A percentile compares a stretch with the other conserved stretches of the same genome.
These are phyloP conservation scores for Pachyrhizus erosus DNA, from an alignment of 306 rosid species.

Conservation along the genomic window DNA sequence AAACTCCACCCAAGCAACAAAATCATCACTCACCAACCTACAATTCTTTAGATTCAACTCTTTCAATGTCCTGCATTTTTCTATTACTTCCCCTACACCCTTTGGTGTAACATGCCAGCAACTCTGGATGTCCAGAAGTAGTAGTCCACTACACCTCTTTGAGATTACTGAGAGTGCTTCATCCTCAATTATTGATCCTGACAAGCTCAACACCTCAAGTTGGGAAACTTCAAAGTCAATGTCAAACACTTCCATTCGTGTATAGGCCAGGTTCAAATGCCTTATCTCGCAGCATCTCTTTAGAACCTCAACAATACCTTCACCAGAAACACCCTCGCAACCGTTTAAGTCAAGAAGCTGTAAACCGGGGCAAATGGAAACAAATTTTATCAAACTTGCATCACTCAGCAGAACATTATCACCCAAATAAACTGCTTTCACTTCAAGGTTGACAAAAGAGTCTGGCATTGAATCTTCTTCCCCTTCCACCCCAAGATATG, in stretches of 20 bases:
- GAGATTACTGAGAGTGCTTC: slow-evolving; percentile 60
- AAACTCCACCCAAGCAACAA: slow-evolving; percentile 55
- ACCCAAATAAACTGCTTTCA: slow-evolving; percentile 58
- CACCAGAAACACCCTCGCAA: slow-evolving; percentile 54
- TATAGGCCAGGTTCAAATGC: slow-evolving; percentile 50
- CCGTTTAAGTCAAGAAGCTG: slow-evolving; percentile 60
- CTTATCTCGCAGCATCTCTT: slow-evolving; percentile 60
- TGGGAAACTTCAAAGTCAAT: slow-evolving; percentile 57
- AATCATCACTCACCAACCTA: slow-evolving; percentile 41
- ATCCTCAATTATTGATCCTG: slow-evolving; percentile 55
- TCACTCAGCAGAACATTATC: slow-evolving; percentile 44
- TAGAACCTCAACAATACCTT: slow-evolving; percentile 51
- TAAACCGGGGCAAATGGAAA: slow-evolving; percentile 59
- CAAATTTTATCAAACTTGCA: slow-evolving; percentile 44
- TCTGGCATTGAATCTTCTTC: slow-evolving; percentile 17
- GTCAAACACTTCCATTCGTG: slow-evolving; percentile 36
- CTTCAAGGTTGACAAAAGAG: slow-evolving; percentile 43
- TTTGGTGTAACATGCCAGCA: slow-evolving; percentile 59
- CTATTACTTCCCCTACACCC: slow-evolving; percentile 65
- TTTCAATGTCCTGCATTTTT: slow-evolving; percentile 61
- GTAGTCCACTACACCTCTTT: slow-evolving; percentile 54
- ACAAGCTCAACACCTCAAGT: slow-evolving; percentile 55
- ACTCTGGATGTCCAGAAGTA: slow-evolving; percentile 49
- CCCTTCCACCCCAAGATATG: slow-evolving; percentile 51
- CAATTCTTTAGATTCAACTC: slow-evolving; percentile 68